Conservation (phyloP, 306 rosid genomes). For the Morella rubra region DNA sequence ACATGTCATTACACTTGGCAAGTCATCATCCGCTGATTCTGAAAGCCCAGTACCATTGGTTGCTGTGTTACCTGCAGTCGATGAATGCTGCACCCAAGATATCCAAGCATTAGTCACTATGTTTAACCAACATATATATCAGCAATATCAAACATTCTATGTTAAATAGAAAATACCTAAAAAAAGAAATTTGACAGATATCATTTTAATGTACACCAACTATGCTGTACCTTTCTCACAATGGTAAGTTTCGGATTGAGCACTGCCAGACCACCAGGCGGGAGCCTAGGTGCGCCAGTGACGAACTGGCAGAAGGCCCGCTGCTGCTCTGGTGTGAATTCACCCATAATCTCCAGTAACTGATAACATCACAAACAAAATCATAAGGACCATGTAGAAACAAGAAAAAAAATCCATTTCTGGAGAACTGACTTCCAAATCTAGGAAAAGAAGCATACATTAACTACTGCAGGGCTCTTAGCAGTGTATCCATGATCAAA, state of each 20-base stretch:
- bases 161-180: background rate
- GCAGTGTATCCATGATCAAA: constrained; percentile 98
- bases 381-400: constrained; percentile 22
- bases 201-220: background rate
- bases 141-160: background rate
- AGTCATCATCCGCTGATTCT: constrained; percentile 88
- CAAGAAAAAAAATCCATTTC: constrained; percentile 9
- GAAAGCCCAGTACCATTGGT: constrained; percentile 71
- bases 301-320: constrained; percentile 96
- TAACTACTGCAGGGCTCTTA: constrained; percentile 90
- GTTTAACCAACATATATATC: background rate
- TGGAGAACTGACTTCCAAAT: constrained; percentile 1
- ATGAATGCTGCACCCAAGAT: constrained; percentile 67
- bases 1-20: constrained; percentile 99
- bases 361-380: constrained; percentile 37
- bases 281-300: constrained; percentile 96
- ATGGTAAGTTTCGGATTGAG: constrained; percentile 91
- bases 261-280: constrained; percentile 94
- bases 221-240: constrained; percentile 80
- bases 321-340: constrained; percentile 88
- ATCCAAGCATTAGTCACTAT: constrained; percentile 12
- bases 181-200: background rate
- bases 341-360: constrained; percentile 96
- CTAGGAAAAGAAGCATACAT: constrained; percentile 48
- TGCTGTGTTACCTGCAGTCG: constrained; percentile 56